Evolutionary conservation across 176 grass and related monocot genomes (phyloP), one percentile per base, ranked within the genome.

Genomic region (Ensete glaucum): DNA sequence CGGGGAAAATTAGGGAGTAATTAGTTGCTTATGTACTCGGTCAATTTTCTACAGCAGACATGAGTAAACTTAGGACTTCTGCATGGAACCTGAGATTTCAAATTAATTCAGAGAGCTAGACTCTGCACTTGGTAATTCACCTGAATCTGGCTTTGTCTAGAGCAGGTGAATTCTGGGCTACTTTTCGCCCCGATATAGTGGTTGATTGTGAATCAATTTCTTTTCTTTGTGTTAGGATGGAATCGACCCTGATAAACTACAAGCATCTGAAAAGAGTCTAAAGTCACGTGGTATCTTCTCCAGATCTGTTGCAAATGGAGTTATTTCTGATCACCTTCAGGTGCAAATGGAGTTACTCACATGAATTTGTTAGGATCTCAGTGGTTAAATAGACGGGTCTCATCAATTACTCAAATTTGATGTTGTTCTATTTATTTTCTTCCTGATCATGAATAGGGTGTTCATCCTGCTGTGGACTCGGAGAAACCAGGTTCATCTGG

Each of bases 401-500:
- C 3, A 14, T 55, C 63, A 19, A 14, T 50, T 7, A 15, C 34
- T 43, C 12, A 26, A 29, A 34, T 67, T 17, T n/a, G 5, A n/a
- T 70, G 52, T 20, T 25, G 21, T 52, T 26, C 12, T 64, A 12
- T 62, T 11, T 53, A 8, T 57, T 13, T 25, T 26, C 63, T 64
- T 54, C 21, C 21, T 14, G 16, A 54, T 13, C 3, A 15, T 64
- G 78, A 80, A n/a, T 84, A 94, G 95, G 90, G 84, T 23, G 82
- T 81, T 83, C 86, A 81, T 57, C 81, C 91, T 81, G 68, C 66
- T 83, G 59, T 77, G 51, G 95, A 99, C 72, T 58, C 80, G 12
- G 95, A 99, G 69, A 91, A 86, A 80, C 91, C 86, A 80, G 82
- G 90, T 64, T 91, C 95, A 67, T 85, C 90, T 70, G 95, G 95